Evolutionary conservation across 805 yeast genomes (phyloP).

Genomic region (Brettanomyces anomalus): DNA sequence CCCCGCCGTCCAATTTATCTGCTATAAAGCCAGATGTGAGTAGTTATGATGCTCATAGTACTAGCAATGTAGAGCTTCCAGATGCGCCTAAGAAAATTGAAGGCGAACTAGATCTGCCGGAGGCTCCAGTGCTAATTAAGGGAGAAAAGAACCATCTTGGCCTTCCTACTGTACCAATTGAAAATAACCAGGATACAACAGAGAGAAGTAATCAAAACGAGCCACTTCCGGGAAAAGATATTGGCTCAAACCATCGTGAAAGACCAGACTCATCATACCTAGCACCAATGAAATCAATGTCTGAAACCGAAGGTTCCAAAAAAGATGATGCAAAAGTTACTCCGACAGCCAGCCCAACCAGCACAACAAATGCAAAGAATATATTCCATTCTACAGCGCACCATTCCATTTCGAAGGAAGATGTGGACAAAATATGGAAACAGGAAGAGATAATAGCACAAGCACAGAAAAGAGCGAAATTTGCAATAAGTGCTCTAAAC

Average conservation of each 20-base stretch:
- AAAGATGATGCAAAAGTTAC: no score
- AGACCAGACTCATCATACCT: no score
- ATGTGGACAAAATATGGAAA: conserved; percentile 42
- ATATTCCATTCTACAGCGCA: no score
- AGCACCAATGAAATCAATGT: no score
- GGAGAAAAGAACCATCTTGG: conserved; percentile 23
- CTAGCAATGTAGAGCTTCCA: conserved; percentile 5
- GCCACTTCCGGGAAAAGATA: no score
- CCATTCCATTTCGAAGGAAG: conserved; percentile 21
- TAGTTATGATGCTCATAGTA: background rate
- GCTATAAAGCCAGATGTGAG: background rate
- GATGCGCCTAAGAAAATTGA: conserved; percentile 13
- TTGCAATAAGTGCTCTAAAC: conserved; percentile 70
- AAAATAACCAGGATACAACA: background rate
- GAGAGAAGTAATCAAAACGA: no score
- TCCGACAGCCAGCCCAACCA: no score
- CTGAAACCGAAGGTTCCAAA: no score
- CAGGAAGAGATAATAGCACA: conserved; percentile 46
- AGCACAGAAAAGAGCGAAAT: conserved; percentile 63
- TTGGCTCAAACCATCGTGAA: no score
- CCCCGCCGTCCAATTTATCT: conserved; percentile 6
- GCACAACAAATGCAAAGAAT: no score
- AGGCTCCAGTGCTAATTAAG: conserved; percentile 22
- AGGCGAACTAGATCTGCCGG: conserved; percentile 20
- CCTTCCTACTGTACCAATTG: conserved; percentile 18